Evolutionary conservation across 768 basidiomycete species (phyloP).

Genomic region (Boletus barrowsii): DNA sequence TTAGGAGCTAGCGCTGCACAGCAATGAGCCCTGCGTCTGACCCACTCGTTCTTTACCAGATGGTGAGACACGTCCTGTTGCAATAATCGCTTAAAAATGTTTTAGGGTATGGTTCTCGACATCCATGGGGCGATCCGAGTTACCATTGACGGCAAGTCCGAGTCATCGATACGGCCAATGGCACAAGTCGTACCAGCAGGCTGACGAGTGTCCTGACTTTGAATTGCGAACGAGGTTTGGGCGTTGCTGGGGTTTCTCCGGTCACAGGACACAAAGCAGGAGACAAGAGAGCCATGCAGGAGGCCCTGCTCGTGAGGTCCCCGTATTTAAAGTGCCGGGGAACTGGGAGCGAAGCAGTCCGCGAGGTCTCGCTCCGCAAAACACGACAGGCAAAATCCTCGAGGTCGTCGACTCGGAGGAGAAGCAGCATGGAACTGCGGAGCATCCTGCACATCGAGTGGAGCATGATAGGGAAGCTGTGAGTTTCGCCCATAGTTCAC

Average conservation of each 20-base stretch:
- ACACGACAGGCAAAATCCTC: constrained; percentile 16
- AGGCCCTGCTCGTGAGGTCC: constrained; percentile 11
- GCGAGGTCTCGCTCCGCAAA: constrained; percentile 19
- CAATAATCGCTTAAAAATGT: constrained; percentile 18
- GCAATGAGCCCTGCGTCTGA: constrained; percentile 18
- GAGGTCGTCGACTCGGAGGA: constrained; percentile 13
- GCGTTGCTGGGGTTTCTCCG: constrained; percentile 22
- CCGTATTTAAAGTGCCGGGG: constrained; percentile 28
- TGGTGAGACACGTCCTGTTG: constrained; percentile 2
- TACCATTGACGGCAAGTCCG: constrained; percentile 18
- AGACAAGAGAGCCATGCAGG: constrained; percentile 23
- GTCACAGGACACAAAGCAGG: constrained; percentile 22
- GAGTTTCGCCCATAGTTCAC: constrained; percentile 2
- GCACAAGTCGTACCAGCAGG: constrained; percentile 16
- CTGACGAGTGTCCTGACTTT: constrained; percentile 22
- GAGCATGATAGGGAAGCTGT: constrained; percentile 12
- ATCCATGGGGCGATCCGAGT: constrained; percentile 10
- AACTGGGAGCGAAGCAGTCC: constrained; percentile 12
- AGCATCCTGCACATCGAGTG: constrained; percentile 9
- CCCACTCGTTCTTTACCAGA: constrained; percentile 13
- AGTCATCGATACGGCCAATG: constrained; percentile 8
- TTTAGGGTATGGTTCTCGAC: constrained; percentile 16
- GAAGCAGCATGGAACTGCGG: constrained; percentile 24
- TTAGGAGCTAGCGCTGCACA: constrained; percentile 12
- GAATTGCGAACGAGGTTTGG: constrained; percentile 30